These are phyloP conservation scores for Aurifilum marmelostoma DNA, from an alignment of 2,329 filamentous ascomycete species.

Conservation along the genomic window DNA sequence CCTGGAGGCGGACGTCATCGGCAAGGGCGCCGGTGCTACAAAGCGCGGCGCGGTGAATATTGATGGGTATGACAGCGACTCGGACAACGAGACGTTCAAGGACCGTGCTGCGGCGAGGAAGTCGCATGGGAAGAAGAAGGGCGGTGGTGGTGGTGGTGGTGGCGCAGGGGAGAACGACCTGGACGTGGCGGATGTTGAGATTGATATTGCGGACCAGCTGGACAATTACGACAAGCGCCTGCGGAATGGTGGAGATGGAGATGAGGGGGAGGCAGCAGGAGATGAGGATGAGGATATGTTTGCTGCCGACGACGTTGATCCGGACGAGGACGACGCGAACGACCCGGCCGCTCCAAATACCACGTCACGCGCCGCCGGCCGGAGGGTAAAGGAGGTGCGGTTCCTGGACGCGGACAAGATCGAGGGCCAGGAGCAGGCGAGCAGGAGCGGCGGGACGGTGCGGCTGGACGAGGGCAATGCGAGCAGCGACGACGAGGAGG, in stretches of 20 bases:
- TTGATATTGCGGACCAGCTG: slow-evolving; percentile 55
- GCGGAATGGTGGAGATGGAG: slow-evolving; percentile 40
- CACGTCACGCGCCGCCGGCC: slow-evolving; percentile 46
- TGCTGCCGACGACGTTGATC: slow-evolving; percentile 54
- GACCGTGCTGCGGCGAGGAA: slow-evolving; percentile 67
- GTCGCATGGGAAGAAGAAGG: slow-evolving; percentile 38
- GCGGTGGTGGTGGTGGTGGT: slow-evolving; percentile 32
- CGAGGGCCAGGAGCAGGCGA: slow-evolving; percentile 75
- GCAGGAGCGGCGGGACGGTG: slow-evolving; percentile 75
- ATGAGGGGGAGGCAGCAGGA: slow-evolving; percentile 36
- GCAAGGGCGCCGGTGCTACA: slow-evolving; percentile 71
- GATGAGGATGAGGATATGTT: slow-evolving; percentile 85
- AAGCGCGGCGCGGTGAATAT: slow-evolving; percentile 95
- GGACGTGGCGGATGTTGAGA: slow-evolving; percentile 46
- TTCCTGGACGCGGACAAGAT: slow-evolving; percentile 68
- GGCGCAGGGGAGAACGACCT: slow-evolving; percentile 32
- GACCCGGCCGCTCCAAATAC: slow-evolving; percentile 28
- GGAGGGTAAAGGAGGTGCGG: slow-evolving; percentile 65
- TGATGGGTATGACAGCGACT: slow-evolving; percentile 96
- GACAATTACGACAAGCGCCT: slow-evolving; percentile 56
- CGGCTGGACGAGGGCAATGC: slow-evolving; percentile 54
- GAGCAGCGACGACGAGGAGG: slow-evolving; percentile 66
- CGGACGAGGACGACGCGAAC: slow-evolving; percentile 24
- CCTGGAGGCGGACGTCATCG: slow-evolving; percentile 91
- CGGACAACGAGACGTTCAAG: slow-evolving; percentile 87